These are phyloP conservation scores for Capsicum chinense DNA, from an alignment of 257 asterid species.

Conservation along the genomic window DNA sequence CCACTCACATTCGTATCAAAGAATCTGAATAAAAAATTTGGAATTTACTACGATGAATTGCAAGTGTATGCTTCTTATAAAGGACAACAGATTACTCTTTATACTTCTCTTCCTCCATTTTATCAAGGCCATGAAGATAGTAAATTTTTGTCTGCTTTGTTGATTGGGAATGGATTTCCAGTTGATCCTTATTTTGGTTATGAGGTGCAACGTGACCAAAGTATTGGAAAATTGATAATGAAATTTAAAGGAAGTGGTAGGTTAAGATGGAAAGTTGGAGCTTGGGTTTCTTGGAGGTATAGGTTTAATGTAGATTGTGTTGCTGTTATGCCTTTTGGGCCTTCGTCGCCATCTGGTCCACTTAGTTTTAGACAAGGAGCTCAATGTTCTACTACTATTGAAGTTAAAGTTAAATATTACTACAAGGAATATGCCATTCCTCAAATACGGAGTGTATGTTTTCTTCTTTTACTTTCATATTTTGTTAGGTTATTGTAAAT, in stretches of 20 bases:
- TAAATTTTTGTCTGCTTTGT: slow-evolving; percentile 59
- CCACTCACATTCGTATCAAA: slow-evolving; percentile 65
- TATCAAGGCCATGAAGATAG: slow-evolving; percentile 76
- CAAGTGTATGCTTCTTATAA: slow-evolving; percentile 69
- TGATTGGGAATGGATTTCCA: slow-evolving; percentile 66
- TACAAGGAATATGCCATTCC: neutral
- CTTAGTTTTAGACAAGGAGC: slow-evolving; percentile 61
- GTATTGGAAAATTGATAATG: slow-evolving; percentile 53
- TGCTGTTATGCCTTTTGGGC: slow-evolving; percentile 67
- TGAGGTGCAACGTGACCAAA: slow-evolving; percentile 65
- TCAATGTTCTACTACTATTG: slow-evolving; percentile 76
- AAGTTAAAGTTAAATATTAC: neutral
- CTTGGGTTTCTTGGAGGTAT: slow-evolving; percentile 89
- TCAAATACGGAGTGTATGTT: neutral
- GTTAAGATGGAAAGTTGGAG: slow-evolving; percentile 93
- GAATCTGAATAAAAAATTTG: slow-evolving; percentile 81
- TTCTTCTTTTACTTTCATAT: neutral
- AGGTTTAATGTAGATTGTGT: slow-evolving; percentile 71
- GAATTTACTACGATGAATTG: slow-evolving; percentile 75
- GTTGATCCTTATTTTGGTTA: slow-evolving; percentile 73
- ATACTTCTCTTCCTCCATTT: slow-evolving; percentile 66
- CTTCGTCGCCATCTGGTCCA: slow-evolving; percentile 62
- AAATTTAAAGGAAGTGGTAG: slow-evolving; percentile 63
- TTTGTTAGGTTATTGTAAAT: neutral
- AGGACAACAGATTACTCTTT: slow-evolving; percentile 66